Percentiles rank a stretch among this genome's conserved stretches.
Conservation (phyloP, 306 rosid species). For the Casuarina glauca region DNA sequence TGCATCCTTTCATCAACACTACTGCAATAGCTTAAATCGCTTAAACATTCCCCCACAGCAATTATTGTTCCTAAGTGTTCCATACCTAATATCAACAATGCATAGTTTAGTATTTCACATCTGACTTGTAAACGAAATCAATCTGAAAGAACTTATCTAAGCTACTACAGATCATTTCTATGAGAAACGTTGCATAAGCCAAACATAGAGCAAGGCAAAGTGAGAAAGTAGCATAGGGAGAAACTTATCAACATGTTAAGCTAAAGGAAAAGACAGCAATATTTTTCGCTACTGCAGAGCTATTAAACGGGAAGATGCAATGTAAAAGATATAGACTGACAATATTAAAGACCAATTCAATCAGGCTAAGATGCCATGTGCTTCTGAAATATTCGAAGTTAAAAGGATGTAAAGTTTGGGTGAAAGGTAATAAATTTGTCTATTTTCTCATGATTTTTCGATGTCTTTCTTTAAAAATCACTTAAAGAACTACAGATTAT, state of each 20-base stretch:
- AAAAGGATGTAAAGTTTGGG: no score
- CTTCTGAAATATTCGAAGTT: no score
- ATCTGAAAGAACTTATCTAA: neutral
- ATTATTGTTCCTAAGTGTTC: constrained; percentile 2
- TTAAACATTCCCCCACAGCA: constrained; percentile 5
- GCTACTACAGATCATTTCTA: neutral
- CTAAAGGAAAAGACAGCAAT: neutral
- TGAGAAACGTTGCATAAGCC: neutral
- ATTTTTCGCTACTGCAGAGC: neutral
- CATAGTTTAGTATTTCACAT: neutral
- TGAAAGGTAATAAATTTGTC: no score
- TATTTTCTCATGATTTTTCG: no score
- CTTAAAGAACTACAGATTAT: no score
- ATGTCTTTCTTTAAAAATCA: no score
- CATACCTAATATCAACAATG: neutral
- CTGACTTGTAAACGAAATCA: neutral
- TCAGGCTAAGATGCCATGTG: neutral
- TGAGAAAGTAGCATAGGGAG: no score
- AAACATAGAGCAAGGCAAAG: neutral
- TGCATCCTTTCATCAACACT: constrained; percentile 18
- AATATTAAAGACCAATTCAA: neutral
- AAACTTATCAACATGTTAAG: neutral
- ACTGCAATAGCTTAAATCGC: constrained; percentile 13
- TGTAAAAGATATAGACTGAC: neutral
- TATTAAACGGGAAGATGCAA: neutral